phyloP scores from a whole-genome alignment of 1,139 yeast genomes.

The Yamadazyma atlantica region DNA sequence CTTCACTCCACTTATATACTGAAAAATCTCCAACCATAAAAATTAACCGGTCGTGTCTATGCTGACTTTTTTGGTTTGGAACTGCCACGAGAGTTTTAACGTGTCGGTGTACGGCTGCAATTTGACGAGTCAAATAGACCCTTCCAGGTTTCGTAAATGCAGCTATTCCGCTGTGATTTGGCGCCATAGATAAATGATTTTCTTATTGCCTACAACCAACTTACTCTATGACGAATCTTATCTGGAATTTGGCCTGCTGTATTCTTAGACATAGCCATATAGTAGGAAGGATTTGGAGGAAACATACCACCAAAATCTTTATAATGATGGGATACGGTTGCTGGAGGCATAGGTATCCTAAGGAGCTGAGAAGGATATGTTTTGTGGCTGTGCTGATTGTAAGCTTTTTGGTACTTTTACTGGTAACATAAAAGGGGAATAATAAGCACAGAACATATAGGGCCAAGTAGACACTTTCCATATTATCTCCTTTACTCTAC shows the following conservation, averaged over 20 bases:
- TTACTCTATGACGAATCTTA: constrained; percentile 6
- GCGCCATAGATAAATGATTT: background rate
- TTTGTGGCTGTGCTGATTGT: constrained; percentile 1
- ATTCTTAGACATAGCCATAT: constrained; percentile 11
- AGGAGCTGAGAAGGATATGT: constrained; percentile 5
- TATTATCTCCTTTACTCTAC: background rate
- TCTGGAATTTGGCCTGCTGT: constrained; percentile 6
- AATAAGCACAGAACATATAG: background rate
- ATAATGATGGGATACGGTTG: background rate
- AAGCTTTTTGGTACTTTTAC: background rate
- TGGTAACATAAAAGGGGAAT: background rate
- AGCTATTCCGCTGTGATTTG: background rate
- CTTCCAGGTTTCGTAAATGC: background rate
- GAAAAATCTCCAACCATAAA: no score
- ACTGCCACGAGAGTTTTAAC: background rate
- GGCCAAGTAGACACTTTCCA: no score
- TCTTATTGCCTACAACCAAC: background rate
- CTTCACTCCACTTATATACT: no score
- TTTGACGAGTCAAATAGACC: background rate
- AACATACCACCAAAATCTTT: background rate
- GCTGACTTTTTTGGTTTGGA: background rate
- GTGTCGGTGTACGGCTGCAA: background rate
- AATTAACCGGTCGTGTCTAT: no score
- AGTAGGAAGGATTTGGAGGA: constrained; percentile 9
- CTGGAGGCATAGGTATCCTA: constrained; percentile 3